Base-by-base conservation (phyloP, 495 filamentous ascomycete genomes). In the Xylaria grammica region DNA sequence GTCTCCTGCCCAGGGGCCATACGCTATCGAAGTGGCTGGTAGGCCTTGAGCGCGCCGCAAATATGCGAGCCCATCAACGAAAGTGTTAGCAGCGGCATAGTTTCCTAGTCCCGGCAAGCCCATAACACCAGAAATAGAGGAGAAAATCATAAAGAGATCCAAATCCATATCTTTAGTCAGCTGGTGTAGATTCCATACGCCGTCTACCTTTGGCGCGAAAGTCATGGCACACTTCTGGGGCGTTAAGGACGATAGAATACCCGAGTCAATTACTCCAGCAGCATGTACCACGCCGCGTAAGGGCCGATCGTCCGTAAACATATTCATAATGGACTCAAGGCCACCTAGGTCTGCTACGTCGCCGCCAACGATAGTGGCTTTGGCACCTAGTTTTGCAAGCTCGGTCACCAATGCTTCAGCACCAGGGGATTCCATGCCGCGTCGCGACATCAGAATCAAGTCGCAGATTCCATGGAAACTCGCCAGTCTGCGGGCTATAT, bases 131-230 rank as follows among this genome's bases (percentile, higher is more conserved):
- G 80, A 71, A 0, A 83, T 68, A 8, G 85, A 87, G 34, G 81
- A 83, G 11, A 86, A 73, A 20, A 76, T 72, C 45, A 86, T 66
- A 67, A 87, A 86, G 72, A 87, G 85, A 64, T 86, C 85, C 1
- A 87, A 71, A 54, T 57, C 64, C 38, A 68, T 65, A 40, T 61
- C 10, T 40, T 49, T 54, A 84, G 73, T 13, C 9, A 53, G 20
- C 22, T 80, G 48, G 56, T 86, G 83, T 10, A 86, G 58, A 62
- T 84, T 74, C 73, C 74, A 69, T 19, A 71, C 50, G 1, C 78
- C 79, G 8, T 74, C 24, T 11, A 81, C 74, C 63, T 83, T 83
- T 0, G 77, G 78, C 20, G 60, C 63, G 1, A 77, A 72, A 15
- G 71, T 77, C 2, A 59, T 70, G 27, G 66, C 54, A 45, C 76